These are phyloP conservation scores for Adansonia digitata DNA, from an alignment of 345 rosid species.

Conservation along the genomic window DNA sequence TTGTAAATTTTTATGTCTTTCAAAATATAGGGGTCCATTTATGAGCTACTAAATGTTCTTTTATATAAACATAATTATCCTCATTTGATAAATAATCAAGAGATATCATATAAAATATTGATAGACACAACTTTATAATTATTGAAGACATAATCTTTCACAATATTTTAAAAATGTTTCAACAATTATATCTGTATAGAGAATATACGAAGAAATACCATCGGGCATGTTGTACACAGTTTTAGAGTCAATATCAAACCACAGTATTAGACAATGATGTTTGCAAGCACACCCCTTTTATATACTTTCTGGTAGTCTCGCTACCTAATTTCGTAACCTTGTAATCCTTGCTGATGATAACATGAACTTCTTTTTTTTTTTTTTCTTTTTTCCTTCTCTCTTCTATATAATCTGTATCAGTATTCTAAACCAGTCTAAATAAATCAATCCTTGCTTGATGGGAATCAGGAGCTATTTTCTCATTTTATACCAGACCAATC, in stretches of 20 bases:
- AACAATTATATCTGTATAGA: neutral
- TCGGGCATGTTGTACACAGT: neutral
- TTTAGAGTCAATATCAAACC: neutral
- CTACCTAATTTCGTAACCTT: neutral
- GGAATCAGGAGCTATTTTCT: neutral
- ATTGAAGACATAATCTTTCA: no score
- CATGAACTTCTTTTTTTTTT: neutral
- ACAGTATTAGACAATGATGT: neutral
- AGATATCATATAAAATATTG: no score
- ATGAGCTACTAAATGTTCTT: no score
- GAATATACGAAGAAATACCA: neutral
- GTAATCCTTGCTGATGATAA: neutral
- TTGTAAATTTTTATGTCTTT: no score
- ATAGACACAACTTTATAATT: no score
- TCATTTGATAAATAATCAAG: no score
- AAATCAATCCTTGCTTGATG: neutral
- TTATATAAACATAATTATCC: no score
- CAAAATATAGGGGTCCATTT: no score
- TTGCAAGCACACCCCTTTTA: neutral
- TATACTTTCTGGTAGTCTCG: neutral
- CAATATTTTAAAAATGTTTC: no score
- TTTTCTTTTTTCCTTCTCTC: no score
- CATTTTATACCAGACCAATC: neutral
- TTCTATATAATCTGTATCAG: neutral
- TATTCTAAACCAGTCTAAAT: neutral